Evolutionary conservation across 163 green algal genomes (phyloP), one percentile per base, ranked within the genome.

Genomic region (Scenedesmus sp.): DNA sequence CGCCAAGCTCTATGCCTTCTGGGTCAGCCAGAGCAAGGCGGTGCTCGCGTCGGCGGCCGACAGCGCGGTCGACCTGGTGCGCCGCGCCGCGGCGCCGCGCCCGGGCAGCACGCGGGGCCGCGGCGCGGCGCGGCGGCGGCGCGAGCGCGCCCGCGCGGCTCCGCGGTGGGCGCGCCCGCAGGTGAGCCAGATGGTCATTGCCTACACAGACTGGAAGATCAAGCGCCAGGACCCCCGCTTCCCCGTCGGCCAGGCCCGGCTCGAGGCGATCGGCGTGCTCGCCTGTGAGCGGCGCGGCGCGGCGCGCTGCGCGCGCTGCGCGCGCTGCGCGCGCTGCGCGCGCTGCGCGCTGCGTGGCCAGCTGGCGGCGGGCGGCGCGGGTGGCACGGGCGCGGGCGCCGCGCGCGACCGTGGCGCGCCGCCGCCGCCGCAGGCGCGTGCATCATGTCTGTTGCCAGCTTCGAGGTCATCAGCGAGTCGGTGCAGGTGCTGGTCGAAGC

Each of bases 11-110:
- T 90, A 84, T 26, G 89, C 84, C 5, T 93, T 86, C 72, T 70
- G 53, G 13, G 5, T 91, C 0, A 87, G 70, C 0, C 39, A 47
- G 14, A 91, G 83, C 5, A 89, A 90, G 28, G 81, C 91, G 4
- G 83, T 95, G 28, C 78, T 95, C 51, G 91, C 91, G 17, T 85
- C 65, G 2, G 60, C 90, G 18, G 88, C 88, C 14, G 91, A 95
- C 72, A 91, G 83, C 10, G 74, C 88, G 39, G 91, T 95, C 9
- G 91, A 95, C 71, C 84, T 95, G 33, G 80, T 87, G 22, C 87
- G 79, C 20, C 70, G 45, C 87, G 22, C 65, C 72, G 7, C 69
- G 75, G 39, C 67, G 51, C 45, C n/a, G n/a, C n/a, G n/a, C n/a
- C n/a, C n/a, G n/a, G n/a, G n/a, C n/a, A n/a, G n/a, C n/a, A n/a